Conservation (phyloP, 1,284 basidiomycete species). For the Blastosporella zonata region DNA sequence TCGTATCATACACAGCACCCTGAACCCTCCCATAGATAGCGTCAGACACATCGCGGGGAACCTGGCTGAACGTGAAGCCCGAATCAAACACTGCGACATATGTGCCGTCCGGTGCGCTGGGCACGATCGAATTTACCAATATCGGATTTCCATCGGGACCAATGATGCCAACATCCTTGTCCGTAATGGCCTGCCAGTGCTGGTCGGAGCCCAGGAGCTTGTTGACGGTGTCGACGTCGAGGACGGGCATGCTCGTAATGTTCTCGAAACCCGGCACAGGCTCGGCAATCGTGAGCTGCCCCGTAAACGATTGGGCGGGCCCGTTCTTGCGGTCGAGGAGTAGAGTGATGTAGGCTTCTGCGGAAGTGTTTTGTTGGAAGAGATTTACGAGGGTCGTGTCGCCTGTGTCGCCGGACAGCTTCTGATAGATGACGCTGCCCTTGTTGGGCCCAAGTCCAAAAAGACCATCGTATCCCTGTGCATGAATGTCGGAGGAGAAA, state of each 20-base stretch:
- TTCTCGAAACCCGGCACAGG: conserved; percentile 56
- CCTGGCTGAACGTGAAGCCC: conserved; percentile 66
- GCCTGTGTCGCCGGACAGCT: conserved; percentile 47
- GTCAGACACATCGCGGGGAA: conserved; percentile 70
- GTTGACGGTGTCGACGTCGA: conserved; percentile 64
- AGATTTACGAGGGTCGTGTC: conserved; percentile 59
- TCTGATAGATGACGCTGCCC: conserved; percentile 61
- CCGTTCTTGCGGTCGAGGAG: conserved; percentile 61
- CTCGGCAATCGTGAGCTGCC: conserved; percentile 61
- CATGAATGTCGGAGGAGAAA: conserved; percentile 61
- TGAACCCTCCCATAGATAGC: conserved; percentile 78
- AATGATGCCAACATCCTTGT: conserved; percentile 53
- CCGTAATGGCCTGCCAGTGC: conserved; percentile 73
- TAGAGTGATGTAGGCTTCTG: conserved; percentile 65
- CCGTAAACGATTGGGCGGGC: conserved; percentile 45
- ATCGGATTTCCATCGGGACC: conserved; percentile 71
- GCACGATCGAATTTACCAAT: conserved; percentile 60
- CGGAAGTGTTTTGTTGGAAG: conserved; percentile 52
- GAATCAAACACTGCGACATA: conserved; percentile 75
- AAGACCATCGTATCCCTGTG: conserved; percentile 67
- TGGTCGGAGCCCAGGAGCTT: conserved; percentile 56
- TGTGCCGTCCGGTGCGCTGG: conserved; percentile 56
- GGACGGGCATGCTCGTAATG: conserved; percentile 58
- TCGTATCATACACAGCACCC: conserved; percentile 64
- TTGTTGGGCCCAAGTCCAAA: conserved; percentile 73